Base-by-base conservation (phyloP, 164 flowering plant genomes). In the Magnolia sinica region DNA sequence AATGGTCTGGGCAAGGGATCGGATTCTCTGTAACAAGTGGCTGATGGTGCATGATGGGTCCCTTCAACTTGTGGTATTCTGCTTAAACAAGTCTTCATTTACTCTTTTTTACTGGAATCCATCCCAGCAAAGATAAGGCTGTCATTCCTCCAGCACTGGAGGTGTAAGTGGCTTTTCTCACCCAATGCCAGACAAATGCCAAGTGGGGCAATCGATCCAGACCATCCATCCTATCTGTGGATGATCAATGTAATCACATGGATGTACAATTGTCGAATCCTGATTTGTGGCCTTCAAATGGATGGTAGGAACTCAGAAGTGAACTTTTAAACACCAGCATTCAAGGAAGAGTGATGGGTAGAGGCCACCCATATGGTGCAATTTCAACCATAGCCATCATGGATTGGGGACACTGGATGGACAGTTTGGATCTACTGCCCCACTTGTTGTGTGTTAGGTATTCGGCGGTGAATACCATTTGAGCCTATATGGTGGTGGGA, bases 1-100 rank as follows among this genome's bases (percentile, higher is more conserved):
- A n/a, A 50, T 49, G 19, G 45, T 20, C n/a, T 49, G 18, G 27
- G 55, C 73, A 70, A 68, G 10, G 73, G 23, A 70, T 70, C 73
- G 2, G 45, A 70, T 70, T 70, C 73, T 50, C 23, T 45, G n/a
- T 59, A 50, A 50, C 9, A n/a, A 50, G 4, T 49, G 58, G 55
- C 45, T 8, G 7, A 50, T 19, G n/a, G 55, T 1, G 58, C 73
- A 50, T 19, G 45, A 49, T 19, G 45, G 27, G 71, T 50, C 13
- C 50, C 11, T 37, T 68, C 61, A 55, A 2, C 68, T 7, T 20
- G 68, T 64, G 4, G 19, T 22, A 8, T 64, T 64, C 68, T 20
- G 2, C 24, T 64, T 18, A 37, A 37, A 37, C n/a, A 8, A 16
- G 3, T 64, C 19, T 64, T 64, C 24, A 16, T 64, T 64, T 64